phyloP scores from a whole-genome alignment of 306 rosid species.

The Quercus aquifolioides region DNA sequence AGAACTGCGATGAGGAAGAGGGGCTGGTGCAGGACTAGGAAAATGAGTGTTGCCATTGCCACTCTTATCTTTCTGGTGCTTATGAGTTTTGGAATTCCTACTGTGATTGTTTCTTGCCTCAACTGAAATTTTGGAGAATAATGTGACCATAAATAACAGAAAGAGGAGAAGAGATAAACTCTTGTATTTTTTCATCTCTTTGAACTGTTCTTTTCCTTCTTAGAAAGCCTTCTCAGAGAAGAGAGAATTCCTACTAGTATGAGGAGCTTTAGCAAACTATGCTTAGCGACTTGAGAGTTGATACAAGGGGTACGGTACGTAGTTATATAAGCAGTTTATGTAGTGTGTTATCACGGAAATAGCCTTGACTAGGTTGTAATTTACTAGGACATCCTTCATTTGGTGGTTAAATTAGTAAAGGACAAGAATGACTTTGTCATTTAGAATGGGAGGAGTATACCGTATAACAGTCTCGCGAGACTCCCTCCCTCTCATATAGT shows the following conservation, averaged over 20 bases:
- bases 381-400: slow-evolving; percentile 7
- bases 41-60: slow-evolving; percentile 22
- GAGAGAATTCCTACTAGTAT: background rate
- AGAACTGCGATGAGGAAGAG: slow-evolving; percentile 36
- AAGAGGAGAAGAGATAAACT: slow-evolving; percentile 28
- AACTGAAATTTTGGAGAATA: slow-evolving; percentile 35
- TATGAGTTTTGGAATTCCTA: slow-evolving; percentile 41
- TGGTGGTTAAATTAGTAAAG: background rate
- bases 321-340: slow-evolving; percentile 43
- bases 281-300: background rate
- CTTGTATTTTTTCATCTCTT: slow-evolving; percentile 43
- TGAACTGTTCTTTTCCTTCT: background rate
- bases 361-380: slow-evolving; percentile 15
- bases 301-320: slow-evolving; percentile 8
- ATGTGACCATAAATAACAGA: slow-evolving; percentile 38
- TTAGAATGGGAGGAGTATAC: too few species aligned
- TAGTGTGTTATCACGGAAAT: slow-evolving; percentile 23
- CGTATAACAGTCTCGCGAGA: too few species aligned
- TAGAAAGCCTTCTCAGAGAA: background rate
- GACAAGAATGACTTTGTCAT: slow-evolving; percentile 18
- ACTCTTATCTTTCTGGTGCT: slow-evolving; percentile 40
- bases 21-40: slow-evolving; percentile 42
- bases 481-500: too few species aligned
- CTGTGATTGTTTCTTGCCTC: slow-evolving; percentile 65
- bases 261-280: slow-evolving; percentile 19